Base-by-base conservation (phyloP, 768 basidiomycete genomes). In the Tremella yokohamensis region DNA sequence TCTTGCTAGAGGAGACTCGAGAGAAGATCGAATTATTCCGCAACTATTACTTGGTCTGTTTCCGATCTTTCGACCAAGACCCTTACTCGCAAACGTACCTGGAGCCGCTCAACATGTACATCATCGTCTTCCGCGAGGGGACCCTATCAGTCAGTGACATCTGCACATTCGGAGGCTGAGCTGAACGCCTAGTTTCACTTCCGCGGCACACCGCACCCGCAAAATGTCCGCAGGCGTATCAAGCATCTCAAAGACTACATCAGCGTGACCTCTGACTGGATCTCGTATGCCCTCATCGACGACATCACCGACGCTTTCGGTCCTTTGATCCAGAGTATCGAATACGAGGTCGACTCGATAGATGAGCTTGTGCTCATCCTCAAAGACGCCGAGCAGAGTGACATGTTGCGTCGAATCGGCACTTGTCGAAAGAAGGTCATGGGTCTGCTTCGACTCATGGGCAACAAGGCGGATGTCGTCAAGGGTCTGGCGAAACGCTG, bases 231-330 rank as follows among this genome's bases (percentile, higher is more conserved):
- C 15, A 83, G 96, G 42, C 88, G 96, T 40, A 99, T 99, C 71
- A 98, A 96, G 78, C 96, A 98, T 74, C 87, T 99, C 62, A 96
- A 92, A 74, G 96, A 99, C 80, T 98, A 98, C 79, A 98, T 99
- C 76, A 87, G 83, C 63, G 96, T 98, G 70, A 98, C 96, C 8
- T 94, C 93, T 2, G 96, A 99, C 79, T 99, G 96, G 96, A 99
- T 99, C 64, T 97, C 93, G 3, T 99, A 99, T 69, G 96, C 96
- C 9, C 84, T 99, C 59, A 99, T 99, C 72, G 96, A 99, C 78
- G 96, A 99, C 78, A 98, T 99, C 76, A 98, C 96, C 49, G 96
- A 99, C 73, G 94, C 92, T 8, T 99, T 99, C 74, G 96, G 96
- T 13, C 96, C 96, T 3, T 83, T 99, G 57, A 98, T 99, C 69